Percentiles rank a stretch among this genome's conserved stretches.
These are phyloP conservation scores for Isabelozyma rhagii DNA, from an alignment of 805 yeast genomes.

Conservation along the genomic window DNA sequence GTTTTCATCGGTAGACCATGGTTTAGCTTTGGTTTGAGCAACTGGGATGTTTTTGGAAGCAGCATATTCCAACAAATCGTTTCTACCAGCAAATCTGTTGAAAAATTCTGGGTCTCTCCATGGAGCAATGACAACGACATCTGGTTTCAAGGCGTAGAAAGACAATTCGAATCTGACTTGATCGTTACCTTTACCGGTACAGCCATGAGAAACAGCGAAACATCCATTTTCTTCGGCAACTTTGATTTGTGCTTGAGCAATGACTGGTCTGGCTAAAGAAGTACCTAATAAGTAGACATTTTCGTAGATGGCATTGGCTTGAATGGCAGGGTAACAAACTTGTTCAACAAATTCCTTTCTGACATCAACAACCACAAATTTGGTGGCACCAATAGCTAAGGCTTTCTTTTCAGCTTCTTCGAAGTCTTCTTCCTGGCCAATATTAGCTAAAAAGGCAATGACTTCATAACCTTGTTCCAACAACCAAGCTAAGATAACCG, in stretches of 20 bases:
- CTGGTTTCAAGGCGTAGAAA: slow-evolving; percentile 97
- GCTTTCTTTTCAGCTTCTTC: slow-evolving; percentile 97
- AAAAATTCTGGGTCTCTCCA: slow-evolving; percentile 98
- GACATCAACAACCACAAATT: slow-evolving; percentile 90
- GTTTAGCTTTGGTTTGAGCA: slow-evolving; percentile 96
- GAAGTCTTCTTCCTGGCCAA: slow-evolving; percentile 99
- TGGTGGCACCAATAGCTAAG: slow-evolving; percentile 93
- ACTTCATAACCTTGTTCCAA: slow-evolving; percentile 98
- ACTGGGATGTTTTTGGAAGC: slow-evolving; percentile 90
- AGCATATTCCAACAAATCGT: slow-evolving; percentile 91
- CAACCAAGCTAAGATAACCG: slow-evolving; percentile 96
- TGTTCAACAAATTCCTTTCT: slow-evolving; percentile 92
- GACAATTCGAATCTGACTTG: slow-evolving; percentile 97
- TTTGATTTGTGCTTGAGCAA: slow-evolving; percentile 95
- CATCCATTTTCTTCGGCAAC: slow-evolving; percentile 98
- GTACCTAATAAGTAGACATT: slow-evolving; percentile 96
- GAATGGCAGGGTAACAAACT: slow-evolving; percentile 94
- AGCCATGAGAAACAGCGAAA: slow-evolving; percentile 98
- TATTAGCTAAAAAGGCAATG: slow-evolving; percentile 95
- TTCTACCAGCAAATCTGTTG: slow-evolving; percentile 96
- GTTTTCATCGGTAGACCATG: slow-evolving; percentile 99
- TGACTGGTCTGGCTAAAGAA: slow-evolving; percentile 97
- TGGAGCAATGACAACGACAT: slow-evolving; percentile 94
- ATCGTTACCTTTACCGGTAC: slow-evolving; percentile 99
- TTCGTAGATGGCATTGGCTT: slow-evolving; percentile 96